Evolutionary conservation across 2,329 filamentous ascomycete genomes (phyloP).

Genomic region (Pleoardoris graminearum): DNA sequence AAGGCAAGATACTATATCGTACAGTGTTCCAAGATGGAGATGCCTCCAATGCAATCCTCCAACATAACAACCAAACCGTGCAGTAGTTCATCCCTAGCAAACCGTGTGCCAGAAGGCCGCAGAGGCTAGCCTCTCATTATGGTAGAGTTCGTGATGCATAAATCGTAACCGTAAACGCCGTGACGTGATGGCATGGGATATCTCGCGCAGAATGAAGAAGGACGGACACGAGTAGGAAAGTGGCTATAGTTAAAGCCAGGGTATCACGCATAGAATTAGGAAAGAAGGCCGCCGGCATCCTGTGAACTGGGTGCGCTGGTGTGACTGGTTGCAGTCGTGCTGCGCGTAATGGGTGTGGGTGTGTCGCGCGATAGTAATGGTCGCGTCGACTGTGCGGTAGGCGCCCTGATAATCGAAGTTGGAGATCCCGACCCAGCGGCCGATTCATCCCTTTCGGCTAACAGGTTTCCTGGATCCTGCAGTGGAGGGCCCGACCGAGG

Average conservation of each 20-base stretch:
- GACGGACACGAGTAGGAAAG: slow-evolving; percentile 26
- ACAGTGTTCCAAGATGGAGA: not conserved
- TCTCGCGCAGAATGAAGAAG: slow-evolving; percentile 18
- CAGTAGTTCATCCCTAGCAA: no score
- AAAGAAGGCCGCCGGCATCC: slow-evolving; percentile 40
- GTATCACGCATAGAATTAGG: slow-evolving; percentile 37
- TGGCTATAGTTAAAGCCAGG: slow-evolving; percentile 24
- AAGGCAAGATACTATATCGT: not conserved
- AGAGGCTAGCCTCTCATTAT: no score
- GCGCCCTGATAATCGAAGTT: slow-evolving; percentile 11
- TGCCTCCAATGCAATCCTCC: not conserved
- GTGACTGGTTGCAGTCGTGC: slow-evolving; percentile 25
- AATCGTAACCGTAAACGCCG: slow-evolving; percentile 24
- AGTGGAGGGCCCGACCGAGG: slow-evolving; percentile 26
- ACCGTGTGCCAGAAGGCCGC: no score
- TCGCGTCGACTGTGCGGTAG: slow-evolving; percentile 19
- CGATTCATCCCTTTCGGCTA: slow-evolving; percentile 31
- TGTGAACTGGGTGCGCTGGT: slow-evolving; percentile 32
- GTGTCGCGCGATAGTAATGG: slow-evolving; percentile 15
- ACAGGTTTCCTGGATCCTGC: slow-evolving; percentile 30
- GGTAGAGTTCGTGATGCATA: slow-evolving; percentile 18
- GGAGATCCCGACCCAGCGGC: slow-evolving; percentile 13
- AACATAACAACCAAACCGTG: no score
- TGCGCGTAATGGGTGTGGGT: slow-evolving; percentile 23
- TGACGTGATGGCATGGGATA: slow-evolving; percentile 18